These are phyloP conservation scores for Neonectria neomacrospora DNA, from an alignment of 2,329 filamentous ascomycete species.

Conservation along the genomic window DNA sequence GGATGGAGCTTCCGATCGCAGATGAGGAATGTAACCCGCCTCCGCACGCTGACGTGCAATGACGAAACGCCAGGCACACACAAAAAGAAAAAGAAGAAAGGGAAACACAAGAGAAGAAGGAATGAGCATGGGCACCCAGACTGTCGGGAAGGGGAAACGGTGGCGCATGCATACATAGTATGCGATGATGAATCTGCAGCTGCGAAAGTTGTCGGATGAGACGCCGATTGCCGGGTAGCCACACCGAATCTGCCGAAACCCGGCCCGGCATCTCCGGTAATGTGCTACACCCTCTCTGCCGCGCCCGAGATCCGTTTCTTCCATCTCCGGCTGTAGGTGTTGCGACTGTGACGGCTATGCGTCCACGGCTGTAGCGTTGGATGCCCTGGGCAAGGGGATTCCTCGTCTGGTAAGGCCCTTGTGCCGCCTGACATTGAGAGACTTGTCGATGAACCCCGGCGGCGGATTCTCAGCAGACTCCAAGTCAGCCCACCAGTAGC, in stretches of 20 bases:
- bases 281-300: not conserved
- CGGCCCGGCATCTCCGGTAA: constrained; percentile 1
- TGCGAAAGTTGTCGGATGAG: not conserved
- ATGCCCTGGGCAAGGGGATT: constrained; percentile 8
- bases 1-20: not conserved
- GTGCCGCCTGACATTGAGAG: not conserved
- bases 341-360: not conserved
- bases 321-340: not conserved
- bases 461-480: constrained; percentile 13
- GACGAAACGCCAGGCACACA: not conserved
- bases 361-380: not conserved
- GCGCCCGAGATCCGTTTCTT: not conserved
- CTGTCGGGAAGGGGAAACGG: not conserved
- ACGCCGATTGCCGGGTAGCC: not conserved
- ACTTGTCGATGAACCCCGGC: constrained; percentile 3
- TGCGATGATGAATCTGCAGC: not conserved
- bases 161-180: not conserved
- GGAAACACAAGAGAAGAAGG: not conserved
- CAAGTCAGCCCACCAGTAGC: constrained; percentile 18
- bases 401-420: not conserved
- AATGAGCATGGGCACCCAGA: not conserved
- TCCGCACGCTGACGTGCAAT: not conserved
- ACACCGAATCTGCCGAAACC: not conserved
- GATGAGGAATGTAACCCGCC: not conserved
- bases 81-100: not conserved